Evolutionary conservation across 129 eudicot genomes (phyloP).

Genomic region (Lactuca sativa): DNA sequence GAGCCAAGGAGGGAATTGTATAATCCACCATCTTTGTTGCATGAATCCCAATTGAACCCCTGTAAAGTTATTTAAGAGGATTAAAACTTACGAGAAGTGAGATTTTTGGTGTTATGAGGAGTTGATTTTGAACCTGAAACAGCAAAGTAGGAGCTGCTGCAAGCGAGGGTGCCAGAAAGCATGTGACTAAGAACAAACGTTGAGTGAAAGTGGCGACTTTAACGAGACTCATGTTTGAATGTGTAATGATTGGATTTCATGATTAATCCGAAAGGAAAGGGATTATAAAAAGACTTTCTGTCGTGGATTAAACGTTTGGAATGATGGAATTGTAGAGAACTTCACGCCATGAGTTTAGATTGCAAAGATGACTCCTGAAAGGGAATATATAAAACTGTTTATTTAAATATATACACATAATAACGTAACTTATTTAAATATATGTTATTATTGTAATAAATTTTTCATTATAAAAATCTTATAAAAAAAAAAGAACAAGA

Average conservation of each 20-base stretch:
- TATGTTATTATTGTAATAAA: too few relatives aligned
- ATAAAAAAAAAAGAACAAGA: too few relatives aligned
- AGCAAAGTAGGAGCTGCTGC: conserved; percentile 19
- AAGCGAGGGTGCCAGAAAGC: conserved; percentile 9
- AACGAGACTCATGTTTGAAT: conserved; percentile 9
- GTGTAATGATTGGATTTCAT: background rate
- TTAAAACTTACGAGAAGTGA: background rate
- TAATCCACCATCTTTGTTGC: conserved; percentile 63
- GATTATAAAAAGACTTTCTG: background rate
- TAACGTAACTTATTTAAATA: too few relatives aligned
- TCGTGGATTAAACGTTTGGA: background rate
- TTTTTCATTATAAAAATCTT: too few relatives aligned
- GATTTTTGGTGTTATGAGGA: background rate
- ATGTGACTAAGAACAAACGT: background rate
- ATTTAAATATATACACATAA: too few relatives aligned
- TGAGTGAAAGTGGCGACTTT: background rate
- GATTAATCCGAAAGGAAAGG: background rate
- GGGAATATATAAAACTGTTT: too few relatives aligned
- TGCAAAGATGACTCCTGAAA: too few relatives aligned
- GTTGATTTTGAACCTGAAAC: conserved; percentile 19
- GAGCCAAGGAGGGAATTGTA: conserved; percentile 45
- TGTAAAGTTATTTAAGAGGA: conserved; percentile 4
- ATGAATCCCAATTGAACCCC: conserved; percentile 83
- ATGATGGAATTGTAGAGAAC: too few relatives aligned
- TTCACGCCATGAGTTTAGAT: too few relatives aligned